Base-by-base conservation (phyloP, 768 basidiomycete species). In the Leccinum aurantiacum region DNA sequence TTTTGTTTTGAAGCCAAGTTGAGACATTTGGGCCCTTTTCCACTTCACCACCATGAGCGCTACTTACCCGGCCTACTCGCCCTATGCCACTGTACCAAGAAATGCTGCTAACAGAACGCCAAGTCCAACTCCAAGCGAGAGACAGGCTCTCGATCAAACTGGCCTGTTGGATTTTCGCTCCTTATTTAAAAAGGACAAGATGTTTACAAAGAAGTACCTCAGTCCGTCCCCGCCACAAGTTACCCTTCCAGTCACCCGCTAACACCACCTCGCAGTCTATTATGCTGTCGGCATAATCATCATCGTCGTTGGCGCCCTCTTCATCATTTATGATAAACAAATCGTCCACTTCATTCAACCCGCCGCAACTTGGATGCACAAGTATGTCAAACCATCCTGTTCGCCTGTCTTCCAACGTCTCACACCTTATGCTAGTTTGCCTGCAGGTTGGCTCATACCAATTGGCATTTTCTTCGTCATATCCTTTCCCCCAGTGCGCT, bases 391-490 rank as follows among this genome's bases (percentile, higher is more conserved):
- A 56, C 13, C 47, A 38, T 47, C 19, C 24, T n/a, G 1, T n/a
- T n/a, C 3, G 13, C 11, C 51, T 37, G 10, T 56, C 50, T 10
- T 31, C 33, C 38, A 0, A 57, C 54, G 9, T 41, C 37, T 54
- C n/a, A 54, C 10, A 1, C 59, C 13, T 64, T 11, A 41, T 38
- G 5, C 50, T 53, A 88, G 86, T 3, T 59, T 87, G 13, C 70
- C 75, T 27, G 78, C 74, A 56, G 91, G 90, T 33, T 93, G 86
- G 86, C 69, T 86, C 4, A 89, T 94, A 29, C 91, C 93, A 2
- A 90, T 95, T 56, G 91, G 74, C 47, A 78, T 94, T 55, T 78
- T 94, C 37, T 93, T 94, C 69, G 80, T 95, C 61, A 83, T 95
- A 29, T 93, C 91, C 0, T 93, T 95, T 70, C 93, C 93, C 59